Evolutionary conservation across 2,329 filamentous ascomycete species (phyloP), one percentile per base, ranked within the genome.

Genomic region (Microcera coccophila): DNA sequence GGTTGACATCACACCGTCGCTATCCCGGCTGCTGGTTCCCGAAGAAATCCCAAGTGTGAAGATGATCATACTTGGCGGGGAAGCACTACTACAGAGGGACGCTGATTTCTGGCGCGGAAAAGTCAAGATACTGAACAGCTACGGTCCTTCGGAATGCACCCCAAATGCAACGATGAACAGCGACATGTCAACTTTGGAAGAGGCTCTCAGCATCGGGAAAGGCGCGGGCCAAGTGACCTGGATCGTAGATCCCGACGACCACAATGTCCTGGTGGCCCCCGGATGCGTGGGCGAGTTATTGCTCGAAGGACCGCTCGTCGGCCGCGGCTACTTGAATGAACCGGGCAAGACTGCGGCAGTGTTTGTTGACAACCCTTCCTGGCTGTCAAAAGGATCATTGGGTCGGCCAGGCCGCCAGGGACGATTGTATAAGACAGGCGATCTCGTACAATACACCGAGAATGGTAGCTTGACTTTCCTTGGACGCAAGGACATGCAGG

Each of bases 301-400:
- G 0, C 21, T 64, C 3, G 57, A 63, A 32, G 60, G 61, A 1
- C 50, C 52, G 2, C 42, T 55, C 2, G 37, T 64, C 3, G 49
- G 49, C 0, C 39, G 42, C 3, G 60, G 59, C 3, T 66, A 57
- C 24, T 36, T 61, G 1, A 36, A 44, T 4, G 48, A 58, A 3
- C 35, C 44, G 2, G 35, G 38, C 4, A 54, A 50, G 31, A 64
- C 58, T 5, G 49, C 18, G 36, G 54, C 37, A 38, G 49, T 16
- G 49, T 70, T 58, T 39, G 60, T 51, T n/a, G 50, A 44, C 2
- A 64, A 48, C 62, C 68, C 45, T 0, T 8, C 38, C 2, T 58
- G 55, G 53, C 36, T 53, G 0, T 35, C 44, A 0, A 43, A 24
- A 1, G 44, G 47, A 1, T 63, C 47, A 20, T 15, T n/a, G 7